Evolutionary conservation across 768 basidiomycete genomes (phyloP).

Genomic region (Pholiota molesta): DNA sequence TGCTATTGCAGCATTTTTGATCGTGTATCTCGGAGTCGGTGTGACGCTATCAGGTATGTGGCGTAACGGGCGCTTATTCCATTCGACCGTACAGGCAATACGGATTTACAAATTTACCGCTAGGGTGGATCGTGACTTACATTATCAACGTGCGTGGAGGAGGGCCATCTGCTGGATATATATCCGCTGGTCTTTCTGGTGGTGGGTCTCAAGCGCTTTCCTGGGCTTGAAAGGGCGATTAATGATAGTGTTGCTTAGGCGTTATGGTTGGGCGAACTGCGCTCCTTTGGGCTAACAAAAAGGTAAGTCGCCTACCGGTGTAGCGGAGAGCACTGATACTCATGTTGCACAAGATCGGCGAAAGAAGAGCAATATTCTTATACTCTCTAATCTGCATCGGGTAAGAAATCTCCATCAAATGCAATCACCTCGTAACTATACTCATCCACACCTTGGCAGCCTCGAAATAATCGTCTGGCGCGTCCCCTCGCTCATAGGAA

Average conservation of each 20-base stretch:
- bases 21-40: slow-evolving; percentile 69
- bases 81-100: background rate
- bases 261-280: slow-evolving; percentile 53
- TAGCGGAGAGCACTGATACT: too few relatives aligned
- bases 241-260: slow-evolving; percentile 33
- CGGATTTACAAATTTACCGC: background rate
- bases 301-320: slow-evolving; percentile 25
- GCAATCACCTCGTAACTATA: too few relatives aligned
- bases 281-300: slow-evolving; percentile 53
- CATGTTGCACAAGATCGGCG: slow-evolving; percentile 38
- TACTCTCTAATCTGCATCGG: slow-evolving; percentile 51
- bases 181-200: slow-evolving; percentile 28
- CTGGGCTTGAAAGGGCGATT: background rate
- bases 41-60: slow-evolving; percentile 51
- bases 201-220: slow-evolving; percentile 32
- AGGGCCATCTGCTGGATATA: slow-evolving; percentile 12
- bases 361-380: slow-evolving; percentile 49
- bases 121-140: slow-evolving; percentile 69
- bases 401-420: slow-evolving; percentile 26
- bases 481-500: slow-evolving; percentile 60
- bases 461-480: slow-evolving; percentile 69
- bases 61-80: background rate
- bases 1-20: slow-evolving; percentile 59
- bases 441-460: slow-evolving; percentile 26
- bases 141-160: slow-evolving; percentile 13